Base-by-base conservation (phyloP, 495 filamentous ascomycete genomes). In the Poronia punctata region DNA sequence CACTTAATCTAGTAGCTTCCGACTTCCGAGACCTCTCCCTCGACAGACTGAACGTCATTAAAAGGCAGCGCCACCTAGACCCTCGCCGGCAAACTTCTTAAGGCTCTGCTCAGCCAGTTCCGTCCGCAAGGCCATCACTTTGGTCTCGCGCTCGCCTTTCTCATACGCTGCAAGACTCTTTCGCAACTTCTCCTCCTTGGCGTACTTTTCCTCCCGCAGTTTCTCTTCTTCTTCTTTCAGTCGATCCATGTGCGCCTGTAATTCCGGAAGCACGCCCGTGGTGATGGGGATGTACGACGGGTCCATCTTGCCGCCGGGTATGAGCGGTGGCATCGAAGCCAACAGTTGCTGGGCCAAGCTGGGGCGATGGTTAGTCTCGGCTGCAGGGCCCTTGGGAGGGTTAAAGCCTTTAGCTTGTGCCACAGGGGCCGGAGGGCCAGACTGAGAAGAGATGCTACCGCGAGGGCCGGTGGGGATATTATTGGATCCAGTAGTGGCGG, bases 141-240 rank as follows among this genome's bases (percentile, higher is more conserved):
- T 64, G 1, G 60, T 57, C 52, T 73, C 69, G n/a, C 67, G 48
- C 43, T 68, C 68, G 17, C 62, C 39, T 43, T 55, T 59, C 24
- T 68, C 62, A 60, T 66, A 73, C 8, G 51, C 21, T 6, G 59
- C 46, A 21, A 71, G 36, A 26, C 46, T 64, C 51, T 60, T 66
- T 21, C 68, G 46, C 9, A 73, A 43, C 43, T 62, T 64, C 14
- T 71, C 69, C 42, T 73, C 59, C 44, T 70, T 69, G 15, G 33
- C 40, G 11, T 62, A 60, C 26, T 69, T 46, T 30, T 71, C 68
- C 26, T 67, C 60, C 3, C 69, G 53, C 3, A 68, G 25, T 15
- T 59, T 57, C 50, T 73, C 68, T 39, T 71, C 69, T 15, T 73
- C 69, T 22, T 71, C 68, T 31, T 55, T 57, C 4, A 68, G 49